A percentile compares a stretch with the other conserved stretches of the same genome.
These are phyloP conservation scores for Metschnikowia koreensis DNA, from an alignment of 805 yeast species.

Conservation along the genomic window DNA sequence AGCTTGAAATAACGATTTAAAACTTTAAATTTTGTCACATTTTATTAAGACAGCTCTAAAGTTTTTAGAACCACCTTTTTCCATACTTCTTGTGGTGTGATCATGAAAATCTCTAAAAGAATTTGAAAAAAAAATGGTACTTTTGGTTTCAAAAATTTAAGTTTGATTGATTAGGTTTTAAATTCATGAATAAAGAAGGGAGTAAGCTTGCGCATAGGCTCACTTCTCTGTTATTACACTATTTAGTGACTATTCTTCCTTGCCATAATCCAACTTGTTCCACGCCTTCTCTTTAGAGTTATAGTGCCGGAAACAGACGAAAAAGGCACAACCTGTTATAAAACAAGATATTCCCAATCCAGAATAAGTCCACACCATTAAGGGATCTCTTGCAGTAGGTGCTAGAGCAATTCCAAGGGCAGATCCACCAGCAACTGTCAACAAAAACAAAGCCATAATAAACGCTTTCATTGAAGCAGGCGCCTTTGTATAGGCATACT, in stretches of 20 bases:
- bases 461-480: constrained; percentile 18
- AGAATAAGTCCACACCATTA: constrained; percentile 64
- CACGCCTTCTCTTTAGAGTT: constrained; percentile 56
- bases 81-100: not conserved
- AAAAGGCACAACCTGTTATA: constrained; percentile 59
- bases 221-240: not conserved
- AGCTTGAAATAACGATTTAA: not conserved
- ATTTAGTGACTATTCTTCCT: constrained; percentile 1
- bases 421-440: constrained; percentile 72
- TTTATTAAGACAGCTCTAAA: not conserved
- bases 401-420: constrained; percentile 67
- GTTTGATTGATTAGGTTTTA: too few relatives aligned
- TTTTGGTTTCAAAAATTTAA: not conserved
- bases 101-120: too few relatives aligned
- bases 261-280: constrained; percentile 46
- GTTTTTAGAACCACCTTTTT: not conserved
- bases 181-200: not conserved
- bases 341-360: constrained; percentile 60
- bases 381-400: constrained; percentile 59
- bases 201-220: not conserved
- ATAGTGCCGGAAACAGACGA: constrained; percentile 53
- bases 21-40: not conserved
- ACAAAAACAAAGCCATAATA: constrained; percentile 46
- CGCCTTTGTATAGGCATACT: constrained; percentile 19
- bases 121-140: too few relatives aligned